These are phyloP conservation scores for Lumnitzera racemosa DNA, from an alignment of 345 rosid species.

Conservation along the genomic window DNA sequence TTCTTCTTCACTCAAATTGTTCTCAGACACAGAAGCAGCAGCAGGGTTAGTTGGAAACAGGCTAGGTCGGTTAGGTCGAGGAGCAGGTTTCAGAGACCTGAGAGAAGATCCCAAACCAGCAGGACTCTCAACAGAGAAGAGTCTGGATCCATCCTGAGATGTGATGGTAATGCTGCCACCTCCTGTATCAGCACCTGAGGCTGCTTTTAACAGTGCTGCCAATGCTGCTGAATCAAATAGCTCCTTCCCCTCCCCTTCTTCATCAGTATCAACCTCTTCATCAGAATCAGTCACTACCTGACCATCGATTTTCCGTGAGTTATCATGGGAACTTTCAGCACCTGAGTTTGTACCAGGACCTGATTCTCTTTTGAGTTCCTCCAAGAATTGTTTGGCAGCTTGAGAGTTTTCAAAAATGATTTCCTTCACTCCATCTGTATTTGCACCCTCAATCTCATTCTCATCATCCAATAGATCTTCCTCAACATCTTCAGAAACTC, in stretches of 20 bases:
- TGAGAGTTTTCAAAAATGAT: constrained; percentile 62
- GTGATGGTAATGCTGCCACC: constrained; percentile 55
- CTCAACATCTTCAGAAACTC: constrained; percentile 35
- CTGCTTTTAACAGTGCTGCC: constrained; percentile 91
- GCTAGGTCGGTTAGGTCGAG: constrained; percentile 49
- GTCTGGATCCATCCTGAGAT: constrained; percentile 83
- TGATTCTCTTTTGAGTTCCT: constrained; percentile 59
- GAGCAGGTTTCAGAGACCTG: constrained; percentile 52
- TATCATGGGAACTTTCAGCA: constrained; percentile 44
- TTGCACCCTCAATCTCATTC: constrained; percentile 37
- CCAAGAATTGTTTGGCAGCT: constrained; percentile 79
- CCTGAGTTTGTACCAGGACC: constrained; percentile 48
- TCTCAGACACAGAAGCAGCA: constrained; percentile 38
- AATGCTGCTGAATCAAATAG: constrained; percentile 83
- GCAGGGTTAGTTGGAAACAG: constrained; percentile 42
- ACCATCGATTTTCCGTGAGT: constrained; percentile 59
- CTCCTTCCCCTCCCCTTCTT: constrained; percentile 76
- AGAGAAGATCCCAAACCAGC: constrained; percentile 91
- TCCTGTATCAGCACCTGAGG: constrained; percentile 59
- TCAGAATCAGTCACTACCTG: constrained; percentile 83
- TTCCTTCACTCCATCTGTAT: constrained; percentile 56
- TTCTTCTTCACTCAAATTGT: constrained; percentile 77
- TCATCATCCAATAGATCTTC: constrained; percentile 19
- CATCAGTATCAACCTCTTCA: constrained; percentile 84
- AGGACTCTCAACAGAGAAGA: constrained; percentile 86